These are phyloP conservation scores for Nevesoporus exiguus DNA, from an alignment of 768 basidiomycete species.

Conservation along the genomic window DNA sequence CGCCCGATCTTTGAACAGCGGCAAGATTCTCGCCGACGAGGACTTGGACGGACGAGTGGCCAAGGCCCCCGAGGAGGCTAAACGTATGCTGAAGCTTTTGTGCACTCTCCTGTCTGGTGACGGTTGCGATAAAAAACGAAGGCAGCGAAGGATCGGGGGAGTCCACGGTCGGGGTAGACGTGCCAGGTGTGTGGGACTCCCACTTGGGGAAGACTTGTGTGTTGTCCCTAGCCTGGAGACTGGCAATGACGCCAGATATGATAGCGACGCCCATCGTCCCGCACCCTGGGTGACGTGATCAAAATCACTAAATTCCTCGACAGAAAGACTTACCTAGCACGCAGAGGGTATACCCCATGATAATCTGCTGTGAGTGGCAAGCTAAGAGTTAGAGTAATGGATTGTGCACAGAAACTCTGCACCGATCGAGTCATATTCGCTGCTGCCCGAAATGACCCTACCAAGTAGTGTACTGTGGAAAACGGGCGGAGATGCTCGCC, in stretches of 20 bases:
- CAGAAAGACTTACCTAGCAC: constrained; percentile 57
- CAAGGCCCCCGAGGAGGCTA: constrained; percentile 51
- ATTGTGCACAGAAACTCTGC: neutral
- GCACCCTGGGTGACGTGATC: constrained; percentile 59
- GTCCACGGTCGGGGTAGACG: constrained; percentile 57
- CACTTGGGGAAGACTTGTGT: constrained; percentile 43
- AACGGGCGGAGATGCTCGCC: constrained; percentile 34
- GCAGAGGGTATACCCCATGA: constrained; percentile 91
- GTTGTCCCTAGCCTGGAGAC: constrained; percentile 55
- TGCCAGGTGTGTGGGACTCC: constrained; percentile 71
- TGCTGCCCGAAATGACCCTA: neutral
- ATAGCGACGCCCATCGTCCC: constrained; percentile 98
- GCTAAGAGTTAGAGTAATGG: neutral
- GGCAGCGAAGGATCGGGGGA: constrained; percentile 70
- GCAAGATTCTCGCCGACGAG: constrained; percentile 64
- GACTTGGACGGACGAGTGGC: constrained; percentile 68
- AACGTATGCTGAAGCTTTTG: constrained; percentile 64
- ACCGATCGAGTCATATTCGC: constrained; percentile 8
- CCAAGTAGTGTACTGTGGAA: too few species aligned
- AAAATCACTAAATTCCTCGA: constrained; percentile 9
- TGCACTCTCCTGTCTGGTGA: constrained; percentile 73
- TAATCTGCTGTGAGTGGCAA: neutral
- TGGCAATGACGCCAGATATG: constrained; percentile 86
- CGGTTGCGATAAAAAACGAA: constrained; percentile 80
- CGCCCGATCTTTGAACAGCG: constrained; percentile 73